These are phyloP conservation scores for Ceratobasidium sp. DNA, from an alignment of 1,284 basidiomycete genomes.

Conservation along the genomic window DNA sequence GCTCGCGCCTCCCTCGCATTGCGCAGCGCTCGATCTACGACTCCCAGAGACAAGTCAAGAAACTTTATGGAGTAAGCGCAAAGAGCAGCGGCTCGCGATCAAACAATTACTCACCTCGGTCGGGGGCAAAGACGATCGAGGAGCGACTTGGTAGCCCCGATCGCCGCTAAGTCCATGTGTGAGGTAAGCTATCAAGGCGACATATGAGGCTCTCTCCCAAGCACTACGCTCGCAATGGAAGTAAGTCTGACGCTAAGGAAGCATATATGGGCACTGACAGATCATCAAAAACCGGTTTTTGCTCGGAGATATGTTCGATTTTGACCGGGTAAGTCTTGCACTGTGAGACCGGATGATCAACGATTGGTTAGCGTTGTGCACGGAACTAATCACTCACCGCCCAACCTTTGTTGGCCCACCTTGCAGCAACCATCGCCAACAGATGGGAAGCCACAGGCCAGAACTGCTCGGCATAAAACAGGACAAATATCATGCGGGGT, in stretches of 20 bases:
- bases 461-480: constrained; percentile 15
- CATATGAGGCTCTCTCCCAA: not conserved
- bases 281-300: not conserved
- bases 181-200: not conserved
- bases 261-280: not conserved
- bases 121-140: not conserved
- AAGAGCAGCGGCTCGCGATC: too few relatives aligned
- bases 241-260: not conserved
- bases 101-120: not conserved
- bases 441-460: constrained; percentile 8
- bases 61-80: too few relatives aligned
- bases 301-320: not conserved
- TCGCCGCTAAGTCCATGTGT: constrained; percentile 12
- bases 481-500: not conserved
- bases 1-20: not conserved
- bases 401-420: constrained; percentile 11
- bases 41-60: not conserved
- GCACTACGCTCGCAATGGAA: not conserved
- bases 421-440: not conserved
- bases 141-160: not conserved
- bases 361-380: too few relatives aligned
- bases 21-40: not conserved
- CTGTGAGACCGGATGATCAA: not conserved
- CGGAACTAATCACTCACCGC: not conserved
- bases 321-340: constrained; percentile 15